A percentile compares a stretch with the other conserved stretches of the same genome.
Evolutionary conservation across 148 eudicot species (phyloP).

Genomic region (Spergularia marina): DNA sequence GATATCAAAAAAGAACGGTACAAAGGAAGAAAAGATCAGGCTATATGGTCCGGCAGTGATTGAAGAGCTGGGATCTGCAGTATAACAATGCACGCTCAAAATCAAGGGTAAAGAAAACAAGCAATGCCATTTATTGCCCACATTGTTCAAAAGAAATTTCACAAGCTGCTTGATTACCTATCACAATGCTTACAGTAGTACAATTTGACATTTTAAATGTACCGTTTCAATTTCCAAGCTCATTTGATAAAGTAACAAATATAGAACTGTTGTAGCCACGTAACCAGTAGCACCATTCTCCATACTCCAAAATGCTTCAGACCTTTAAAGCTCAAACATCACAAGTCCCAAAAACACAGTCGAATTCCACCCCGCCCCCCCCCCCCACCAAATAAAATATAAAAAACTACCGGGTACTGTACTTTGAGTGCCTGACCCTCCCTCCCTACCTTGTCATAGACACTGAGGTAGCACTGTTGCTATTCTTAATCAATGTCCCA

Average conservation of each 20-base stretch:
- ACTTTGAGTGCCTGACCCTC: background rate
- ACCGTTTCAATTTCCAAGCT: no score
- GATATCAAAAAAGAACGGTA: constrained; percentile 88
- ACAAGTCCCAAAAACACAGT: no score
- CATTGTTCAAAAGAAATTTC: background rate
- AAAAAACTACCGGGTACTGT: background rate
- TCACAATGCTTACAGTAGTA: background rate
- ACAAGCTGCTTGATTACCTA: background rate
- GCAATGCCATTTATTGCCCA: background rate
- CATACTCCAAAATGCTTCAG: no score
- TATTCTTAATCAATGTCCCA: background rate
- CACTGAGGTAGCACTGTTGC: background rate
- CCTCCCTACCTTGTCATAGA: background rate
- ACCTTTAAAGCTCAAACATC: no score
- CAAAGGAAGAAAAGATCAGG: constrained; percentile 84
- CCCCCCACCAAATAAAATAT: no score
- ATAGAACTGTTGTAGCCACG: background rate
- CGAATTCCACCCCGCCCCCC: no score
- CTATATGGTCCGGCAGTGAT: constrained; percentile 96
- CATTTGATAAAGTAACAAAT: background rate
- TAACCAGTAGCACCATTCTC: no score
- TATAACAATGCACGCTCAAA: constrained; percentile 11
- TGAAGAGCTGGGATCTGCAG: constrained; percentile 68
- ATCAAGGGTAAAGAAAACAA: constrained; percentile 7
- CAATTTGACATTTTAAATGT: no score